phyloP scores from a whole-genome alignment of 225 moss, liverwort and hornwort genomes.

The Sphagnum contortum region DNA sequence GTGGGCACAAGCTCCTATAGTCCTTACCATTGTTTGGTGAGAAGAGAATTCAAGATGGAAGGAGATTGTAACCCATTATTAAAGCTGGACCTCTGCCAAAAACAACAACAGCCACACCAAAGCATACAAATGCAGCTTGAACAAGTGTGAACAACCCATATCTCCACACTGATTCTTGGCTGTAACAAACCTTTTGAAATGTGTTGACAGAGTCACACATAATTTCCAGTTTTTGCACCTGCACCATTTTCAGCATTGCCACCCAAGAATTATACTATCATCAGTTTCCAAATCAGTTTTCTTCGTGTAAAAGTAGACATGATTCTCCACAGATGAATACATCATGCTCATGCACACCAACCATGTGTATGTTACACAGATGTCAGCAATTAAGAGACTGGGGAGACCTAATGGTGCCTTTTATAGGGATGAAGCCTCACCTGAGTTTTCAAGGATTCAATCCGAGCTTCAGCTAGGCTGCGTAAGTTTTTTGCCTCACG shows the following conservation, averaged over 20 bases:
- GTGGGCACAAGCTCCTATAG: no score
- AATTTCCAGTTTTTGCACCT: slow-evolving; percentile 5
- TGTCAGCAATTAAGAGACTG: neutral
- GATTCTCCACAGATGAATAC: neutral
- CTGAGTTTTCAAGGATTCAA: slow-evolving; percentile 7
- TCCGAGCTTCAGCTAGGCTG: slow-evolving; percentile 7
- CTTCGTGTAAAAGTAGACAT: neutral
- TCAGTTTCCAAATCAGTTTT: neutral
- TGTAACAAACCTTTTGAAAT: slow-evolving; percentile 6
- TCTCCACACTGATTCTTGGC: slow-evolving; percentile 5
- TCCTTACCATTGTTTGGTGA: no score
- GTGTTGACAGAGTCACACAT: slow-evolving; percentile 7
- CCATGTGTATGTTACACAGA: no score
- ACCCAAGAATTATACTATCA: neutral
- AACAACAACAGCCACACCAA: slow-evolving; percentile 6
- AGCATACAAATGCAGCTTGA: slow-evolving; percentile 4
- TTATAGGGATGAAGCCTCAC: neutral
- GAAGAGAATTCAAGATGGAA: slow-evolving; percentile 1
- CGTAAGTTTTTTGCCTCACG: slow-evolving; percentile 6
- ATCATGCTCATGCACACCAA: neutral
- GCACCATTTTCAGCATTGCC: neutral
- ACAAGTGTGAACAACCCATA: slow-evolving; percentile 4
- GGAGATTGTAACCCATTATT: neutral
- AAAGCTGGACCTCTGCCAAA: slow-evolving; percentile 5
- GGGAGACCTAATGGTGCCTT: neutral